Evolutionary conservation across 2,329 filamentous ascomycete genomes (phyloP), one percentile per base, ranked within the genome.

Genomic region (Apiospora marii): DNA sequence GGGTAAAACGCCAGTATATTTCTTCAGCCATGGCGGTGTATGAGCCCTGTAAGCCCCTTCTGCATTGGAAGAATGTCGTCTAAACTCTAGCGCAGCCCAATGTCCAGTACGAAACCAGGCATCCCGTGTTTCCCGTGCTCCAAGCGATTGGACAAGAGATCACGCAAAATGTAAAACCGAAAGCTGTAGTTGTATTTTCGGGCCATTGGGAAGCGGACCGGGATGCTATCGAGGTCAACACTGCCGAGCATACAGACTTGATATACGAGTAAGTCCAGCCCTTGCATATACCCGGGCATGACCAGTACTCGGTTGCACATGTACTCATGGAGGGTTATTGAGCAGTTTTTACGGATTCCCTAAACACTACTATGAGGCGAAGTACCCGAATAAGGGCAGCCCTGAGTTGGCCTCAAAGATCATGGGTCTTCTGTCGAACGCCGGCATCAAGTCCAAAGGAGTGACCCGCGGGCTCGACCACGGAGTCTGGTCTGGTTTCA

Each of bases 81-180:
- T 72, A 72, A 68, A 76, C 74, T 74, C 73, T 10, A 37, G 67
- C 41, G 12, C 22, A 87, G 82, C 92, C 92, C 4, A 90, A 87
- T 75, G 86, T 93, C 48, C 92, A 93, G 85, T 92, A 92, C 78
- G 86, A 93, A n/a, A 88, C 85, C 4, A 80, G 89, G 0, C 93
- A 95, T 78, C 91, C 92, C 0, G 93, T 90, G 13, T 93, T 92
- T 77, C 79, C 84, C 4, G 84, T 92, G 71, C 87, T 95, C 5
- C 87, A 91, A 76, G 48, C 27, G 10, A 70, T 92, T 61, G 90
- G 90, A 22, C 82, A 78, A 3, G 89, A 92, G 74, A 91, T 92
- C 78, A 91, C 89, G 0, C 83, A 84, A 19, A 86, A 87, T 74
- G 87, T 92, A 67, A 88, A 89, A 76, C 90, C 90, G 1, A 88